Percentiles rank a stretch among this genome's conserved stretches.
Conservation (phyloP, 2,329 filamentous ascomycete genomes). For the Coniochaeta ligniaria region DNA sequence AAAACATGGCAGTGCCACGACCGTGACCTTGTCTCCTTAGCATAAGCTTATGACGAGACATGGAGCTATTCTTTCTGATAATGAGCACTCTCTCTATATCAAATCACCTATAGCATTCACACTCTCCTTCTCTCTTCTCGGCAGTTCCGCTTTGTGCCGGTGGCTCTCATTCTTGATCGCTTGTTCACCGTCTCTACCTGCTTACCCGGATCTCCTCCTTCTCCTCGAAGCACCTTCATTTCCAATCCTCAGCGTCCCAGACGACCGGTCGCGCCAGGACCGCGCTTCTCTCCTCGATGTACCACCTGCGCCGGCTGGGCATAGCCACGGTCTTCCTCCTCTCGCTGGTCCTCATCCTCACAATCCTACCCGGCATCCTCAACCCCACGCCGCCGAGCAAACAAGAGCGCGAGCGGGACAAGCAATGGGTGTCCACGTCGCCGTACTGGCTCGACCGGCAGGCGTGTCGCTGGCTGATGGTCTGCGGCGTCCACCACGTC, state of each 20-base stretch:
- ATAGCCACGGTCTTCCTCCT: slow-evolving; percentile 22
- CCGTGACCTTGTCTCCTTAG: not conserved
- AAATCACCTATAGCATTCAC: not conserved
- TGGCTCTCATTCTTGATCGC: not conserved
- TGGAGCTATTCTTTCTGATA: not conserved
- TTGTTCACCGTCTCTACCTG: not conserved
- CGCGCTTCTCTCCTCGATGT: slow-evolving; percentile 24
- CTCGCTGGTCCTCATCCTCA: slow-evolving; percentile 39
- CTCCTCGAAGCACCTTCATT: not conserved
- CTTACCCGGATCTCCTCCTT: not conserved
- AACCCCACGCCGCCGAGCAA: slow-evolving; percentile 57
- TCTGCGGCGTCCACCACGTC: slow-evolving; percentile 74
- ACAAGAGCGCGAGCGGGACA: slow-evolving; percentile 55
- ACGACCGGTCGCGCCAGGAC: not conserved
- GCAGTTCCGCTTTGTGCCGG: not conserved
- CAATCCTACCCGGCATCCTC: slow-evolving; percentile 45
- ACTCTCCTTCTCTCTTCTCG: not conserved
- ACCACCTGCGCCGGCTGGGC: slow-evolving; percentile 37
- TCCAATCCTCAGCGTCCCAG: not conserved
- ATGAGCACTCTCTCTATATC: not conserved
- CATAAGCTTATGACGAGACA: not conserved
- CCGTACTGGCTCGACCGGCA: slow-evolving; percentile 70
- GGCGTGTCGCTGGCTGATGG: slow-evolving; percentile 67
- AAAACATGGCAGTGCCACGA: not conserved
- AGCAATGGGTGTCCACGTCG: slow-evolving; percentile 62